Evolutionary conservation across 1,284 basidiomycete genomes (phyloP), one percentile per base, ranked within the genome.

Genomic region (Trametes pubescens): DNA sequence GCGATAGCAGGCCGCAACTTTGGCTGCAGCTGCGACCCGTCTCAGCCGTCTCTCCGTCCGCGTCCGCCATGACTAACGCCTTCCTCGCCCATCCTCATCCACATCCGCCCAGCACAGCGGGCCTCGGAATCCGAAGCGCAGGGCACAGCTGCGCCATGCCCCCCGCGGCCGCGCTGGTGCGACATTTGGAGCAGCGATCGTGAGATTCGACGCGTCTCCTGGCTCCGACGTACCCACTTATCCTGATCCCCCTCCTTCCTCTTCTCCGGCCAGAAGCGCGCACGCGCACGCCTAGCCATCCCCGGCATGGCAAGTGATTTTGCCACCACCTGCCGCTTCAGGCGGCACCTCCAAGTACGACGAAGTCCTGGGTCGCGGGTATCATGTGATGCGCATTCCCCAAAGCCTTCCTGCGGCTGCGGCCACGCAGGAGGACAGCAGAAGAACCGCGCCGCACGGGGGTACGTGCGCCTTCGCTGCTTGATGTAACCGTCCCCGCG

Each of bases 221-320:
- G 29, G 14, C 57, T 58, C 57, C 48, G 49, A 32, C 57, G 34
- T 22, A 35, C 57, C 44, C 49, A 40, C 46, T 56, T 43, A 40
- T 61, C 53, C 60, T 51, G 35, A 52, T 52, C 40, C 48, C 21
- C 46, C 26, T 35, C 40, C 53, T 56, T 51, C 53, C 52, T 21
- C 34, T 56, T 56, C 60, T 61, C 60, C 60, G 60, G 48, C 60
- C 60, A 61, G 60, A 61, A 61, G 60, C 60, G 52, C 53, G 43
- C 37, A 32, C 37, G 18, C 35, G 53, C 48, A 51, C 53, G 60
- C 60, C 51, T 55, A 51, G 40, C 60, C 53, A 46, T 61, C 54
- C 38, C 47, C 14, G 54, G 60, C 22, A 34, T 24, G 32, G 51
- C 51, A 47, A 60, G 59, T 54, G 59, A 38, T 47, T 60, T 54